These are phyloP conservation scores for Amniculicola lignicola DNA, from an alignment of 495 filamentous ascomycete genomes.

Conservation along the genomic window DNA sequence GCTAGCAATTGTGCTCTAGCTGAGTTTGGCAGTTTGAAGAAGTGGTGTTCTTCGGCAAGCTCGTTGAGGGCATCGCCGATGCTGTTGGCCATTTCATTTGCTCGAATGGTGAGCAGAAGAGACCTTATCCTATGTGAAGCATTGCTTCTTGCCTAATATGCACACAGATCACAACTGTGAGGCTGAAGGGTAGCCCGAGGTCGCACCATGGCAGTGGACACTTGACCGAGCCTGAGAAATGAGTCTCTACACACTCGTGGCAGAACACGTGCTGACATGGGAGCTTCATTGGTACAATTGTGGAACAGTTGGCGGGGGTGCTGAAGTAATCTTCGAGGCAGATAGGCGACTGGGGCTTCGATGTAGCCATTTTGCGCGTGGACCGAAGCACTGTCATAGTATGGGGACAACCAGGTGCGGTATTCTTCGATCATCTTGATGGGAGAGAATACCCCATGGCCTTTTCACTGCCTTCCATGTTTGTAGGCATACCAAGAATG, in stretches of 20 bases:
- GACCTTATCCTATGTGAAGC: neutral
- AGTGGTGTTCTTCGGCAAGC: neutral
- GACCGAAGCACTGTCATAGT: neutral
- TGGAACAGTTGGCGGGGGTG: neutral
- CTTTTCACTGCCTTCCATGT: too few species aligned
- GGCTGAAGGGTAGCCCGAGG: neutral
- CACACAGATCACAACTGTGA: slow-evolving; percentile 7
- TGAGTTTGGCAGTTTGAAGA: neutral
- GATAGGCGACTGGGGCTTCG: neutral
- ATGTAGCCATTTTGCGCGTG: neutral
- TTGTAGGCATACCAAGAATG: too few species aligned
- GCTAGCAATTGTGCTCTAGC: neutral
- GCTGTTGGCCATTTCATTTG: slow-evolving; percentile 6
- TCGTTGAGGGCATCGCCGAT: slow-evolving; percentile 1
- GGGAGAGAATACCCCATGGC: too few species aligned
- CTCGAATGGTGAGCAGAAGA: slow-evolving; percentile 14
- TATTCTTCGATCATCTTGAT: too few species aligned
- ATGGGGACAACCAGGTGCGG: slow-evolving; percentile 9
- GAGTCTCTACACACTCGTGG: slow-evolving; percentile 2
- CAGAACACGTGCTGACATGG: slow-evolving; percentile 11
- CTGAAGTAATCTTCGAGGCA: slow-evolving; percentile 17
- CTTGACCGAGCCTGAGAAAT: neutral
- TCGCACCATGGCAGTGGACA: slow-evolving; percentile 7
- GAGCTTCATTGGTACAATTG: neutral
- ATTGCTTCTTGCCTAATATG: neutral